These are phyloP conservation scores for Cladophialophora chaetospira DNA, from an alignment of 2,329 filamentous ascomycete species.

Conservation along the genomic window DNA sequence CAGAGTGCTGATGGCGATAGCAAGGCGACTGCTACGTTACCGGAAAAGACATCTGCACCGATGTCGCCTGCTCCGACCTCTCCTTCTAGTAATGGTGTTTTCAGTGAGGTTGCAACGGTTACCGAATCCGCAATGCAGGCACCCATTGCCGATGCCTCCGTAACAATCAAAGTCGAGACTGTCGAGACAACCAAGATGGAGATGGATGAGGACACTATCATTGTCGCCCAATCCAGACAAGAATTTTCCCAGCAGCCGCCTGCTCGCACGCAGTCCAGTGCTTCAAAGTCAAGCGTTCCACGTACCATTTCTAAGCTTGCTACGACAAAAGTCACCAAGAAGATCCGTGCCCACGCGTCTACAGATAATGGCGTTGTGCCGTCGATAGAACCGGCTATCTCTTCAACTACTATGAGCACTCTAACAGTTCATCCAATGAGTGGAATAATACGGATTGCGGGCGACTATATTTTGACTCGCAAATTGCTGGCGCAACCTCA, in stretches of 20 bases:
- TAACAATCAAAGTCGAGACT: conserved; percentile 32
- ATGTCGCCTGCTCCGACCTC: conserved; percentile 30
- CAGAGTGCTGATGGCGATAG: conserved; percentile 9
- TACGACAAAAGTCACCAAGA: conserved; percentile 27
- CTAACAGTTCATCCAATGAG: conserved; percentile 34
- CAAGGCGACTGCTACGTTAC: conserved; percentile 21
- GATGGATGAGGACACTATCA: conserved; percentile 26
- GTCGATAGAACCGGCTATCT: conserved; percentile 32
- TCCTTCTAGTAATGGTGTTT: conserved; percentile 27
- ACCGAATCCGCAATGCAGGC: neutral
- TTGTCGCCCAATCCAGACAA: neutral
- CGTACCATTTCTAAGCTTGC: conserved; percentile 29
- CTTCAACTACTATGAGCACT: conserved; percentile 19
- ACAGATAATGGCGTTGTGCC: conserved; percentile 23
- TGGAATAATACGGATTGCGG: conserved; percentile 58
- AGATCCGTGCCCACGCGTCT: conserved; percentile 9
- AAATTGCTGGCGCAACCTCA: conserved; percentile 74
- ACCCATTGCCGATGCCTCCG: conserved; percentile 4
- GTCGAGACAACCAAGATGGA: conserved; percentile 30
- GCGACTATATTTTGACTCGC: conserved; percentile 81
- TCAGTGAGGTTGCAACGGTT: neutral
- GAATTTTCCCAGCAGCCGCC: neutral
- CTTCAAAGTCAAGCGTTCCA: conserved; percentile 5
- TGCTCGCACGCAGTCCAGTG: too few relatives aligned
- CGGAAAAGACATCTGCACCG: conserved; percentile 18